A percentile compares a stretch with the other conserved stretches of the same genome.
Conservation (phyloP, 2,329 filamentous ascomycete genomes). For the Tolypocladium tundrense region DNA sequence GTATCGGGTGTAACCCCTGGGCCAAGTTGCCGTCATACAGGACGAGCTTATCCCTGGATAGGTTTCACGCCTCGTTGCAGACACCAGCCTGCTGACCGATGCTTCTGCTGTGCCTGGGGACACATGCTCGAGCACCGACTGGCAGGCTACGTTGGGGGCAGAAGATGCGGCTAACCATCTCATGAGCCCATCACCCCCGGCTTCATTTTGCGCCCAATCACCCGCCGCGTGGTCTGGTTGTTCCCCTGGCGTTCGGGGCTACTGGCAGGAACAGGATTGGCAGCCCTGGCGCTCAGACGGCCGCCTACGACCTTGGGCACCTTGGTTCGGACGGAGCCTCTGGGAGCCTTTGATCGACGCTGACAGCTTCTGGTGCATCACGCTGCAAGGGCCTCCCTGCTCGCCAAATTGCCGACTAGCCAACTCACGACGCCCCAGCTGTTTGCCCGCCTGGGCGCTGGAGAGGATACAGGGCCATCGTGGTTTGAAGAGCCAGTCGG, state of each 20-base stretch:
- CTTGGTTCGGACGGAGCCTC: conserved; percentile 2
- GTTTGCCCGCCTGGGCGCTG: background rate
- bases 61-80: conserved; percentile 11
- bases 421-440: background rate
- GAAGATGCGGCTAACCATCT: background rate
- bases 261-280: background rate
- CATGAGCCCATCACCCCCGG: background rate
- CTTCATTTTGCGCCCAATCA: background rate
- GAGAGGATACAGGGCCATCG: background rate
- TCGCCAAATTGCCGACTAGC: background rate
- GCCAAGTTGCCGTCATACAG: conserved; percentile 4
- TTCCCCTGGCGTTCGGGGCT: background rate
- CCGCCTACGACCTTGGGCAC: background rate
- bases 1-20: conserved; percentile 6
- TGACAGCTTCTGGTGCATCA: background rate
- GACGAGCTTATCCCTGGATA: conserved; percentile 2
- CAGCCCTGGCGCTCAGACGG: background rate
- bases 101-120: background rate
- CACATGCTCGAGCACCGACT: background rate
- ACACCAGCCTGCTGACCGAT: background rate
- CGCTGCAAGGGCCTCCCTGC: background rate
- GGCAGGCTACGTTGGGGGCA: background rate
- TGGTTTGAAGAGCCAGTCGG: conserved; percentile 1
- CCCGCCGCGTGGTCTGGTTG: background rate
- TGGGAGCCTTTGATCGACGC: background rate